Conservation (phyloP, 495 filamentous ascomycete species). For the Tuber brumale region DNA sequence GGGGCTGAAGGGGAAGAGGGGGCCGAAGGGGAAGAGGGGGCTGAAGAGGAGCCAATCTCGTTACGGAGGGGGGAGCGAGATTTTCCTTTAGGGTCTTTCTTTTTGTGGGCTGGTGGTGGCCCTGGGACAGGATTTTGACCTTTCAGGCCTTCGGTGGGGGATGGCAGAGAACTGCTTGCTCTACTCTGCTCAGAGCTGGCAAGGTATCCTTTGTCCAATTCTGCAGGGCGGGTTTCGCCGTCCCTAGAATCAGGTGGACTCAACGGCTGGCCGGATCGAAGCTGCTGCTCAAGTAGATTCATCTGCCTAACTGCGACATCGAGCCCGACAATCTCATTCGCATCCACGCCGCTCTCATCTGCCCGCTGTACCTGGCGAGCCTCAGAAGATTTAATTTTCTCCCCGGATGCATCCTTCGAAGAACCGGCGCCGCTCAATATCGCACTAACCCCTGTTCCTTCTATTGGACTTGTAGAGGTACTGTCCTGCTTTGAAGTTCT, state of each 20-base stretch:
- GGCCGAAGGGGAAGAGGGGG: slow-evolving; percentile 1
- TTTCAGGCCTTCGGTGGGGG: slow-evolving; percentile 22
- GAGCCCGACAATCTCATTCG: slow-evolving; percentile 30
- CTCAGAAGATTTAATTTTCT: slow-evolving; percentile 24
- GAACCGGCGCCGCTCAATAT: slow-evolving; percentile 18
- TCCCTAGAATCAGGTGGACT: slow-evolving; percentile 39
- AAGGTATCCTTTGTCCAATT: slow-evolving; percentile 29
- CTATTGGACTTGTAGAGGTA: slow-evolving; percentile 17
- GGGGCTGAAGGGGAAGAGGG: neutral
- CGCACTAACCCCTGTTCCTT: slow-evolving; percentile 31
- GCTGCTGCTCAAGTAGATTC: slow-evolving; percentile 32
- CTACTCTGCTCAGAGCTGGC: slow-evolving; percentile 28
- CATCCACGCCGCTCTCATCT: slow-evolving; percentile 6
- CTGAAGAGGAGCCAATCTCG: slow-evolving; percentile 28
- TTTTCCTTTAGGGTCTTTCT: slow-evolving; percentile 25
- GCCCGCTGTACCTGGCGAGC: slow-evolving; percentile 9
- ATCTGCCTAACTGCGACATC: slow-evolving; percentile 40
- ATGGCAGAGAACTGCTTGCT: slow-evolving; percentile 17
- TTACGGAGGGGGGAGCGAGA: slow-evolving; percentile 37
- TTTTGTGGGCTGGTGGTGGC: slow-evolving; percentile 9
- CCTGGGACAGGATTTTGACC: slow-evolving; percentile 11
- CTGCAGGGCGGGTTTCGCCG: slow-evolving; percentile 23
- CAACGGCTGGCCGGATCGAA: slow-evolving; percentile 30
- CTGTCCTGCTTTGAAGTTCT: slow-evolving; percentile 14
- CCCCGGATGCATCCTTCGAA: slow-evolving; percentile 19